These are phyloP conservation scores for Coleophoma cylindrospora DNA, from an alignment of 2,329 filamentous ascomycete genomes.

Conservation along the genomic window DNA sequence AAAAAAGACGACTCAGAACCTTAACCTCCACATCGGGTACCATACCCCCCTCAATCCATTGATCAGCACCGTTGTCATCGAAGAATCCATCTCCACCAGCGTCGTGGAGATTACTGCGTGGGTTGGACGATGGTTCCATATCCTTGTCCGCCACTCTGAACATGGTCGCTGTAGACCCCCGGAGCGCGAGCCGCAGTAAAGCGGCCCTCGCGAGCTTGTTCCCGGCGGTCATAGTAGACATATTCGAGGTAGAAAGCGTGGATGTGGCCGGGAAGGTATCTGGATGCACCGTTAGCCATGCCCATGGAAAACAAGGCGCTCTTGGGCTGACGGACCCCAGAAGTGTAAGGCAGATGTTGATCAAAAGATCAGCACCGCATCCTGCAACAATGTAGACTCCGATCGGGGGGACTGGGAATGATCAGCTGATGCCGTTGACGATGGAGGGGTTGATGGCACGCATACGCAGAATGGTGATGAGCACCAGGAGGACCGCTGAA, in stretches of 20 bases:
- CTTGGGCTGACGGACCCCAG: constrained; percentile 28
- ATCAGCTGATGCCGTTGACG: constrained; percentile 2
- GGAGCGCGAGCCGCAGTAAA: constrained; percentile 51
- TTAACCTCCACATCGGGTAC: too few relatives aligned
- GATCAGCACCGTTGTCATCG: too few relatives aligned
- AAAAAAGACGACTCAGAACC: too few relatives aligned
- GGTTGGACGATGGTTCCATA: constrained; percentile 40
- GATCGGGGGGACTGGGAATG: constrained; percentile 29
- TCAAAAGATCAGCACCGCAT: constrained; percentile 34
- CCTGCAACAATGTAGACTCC: constrained; percentile 34
- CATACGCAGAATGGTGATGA: constrained; percentile 41
- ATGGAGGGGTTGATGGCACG: constrained; percentile 1
- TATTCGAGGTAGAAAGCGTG: constrained; percentile 51
- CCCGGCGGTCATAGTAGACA: constrained; percentile 72
- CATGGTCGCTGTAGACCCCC: constrained; percentile 65
- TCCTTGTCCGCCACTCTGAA: constrained; percentile 68
- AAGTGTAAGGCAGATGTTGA: constrained; percentile 34
- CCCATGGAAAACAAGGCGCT: not conserved
- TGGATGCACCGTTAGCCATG: constrained; percentile 36
- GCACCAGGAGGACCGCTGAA: constrained; percentile 35
- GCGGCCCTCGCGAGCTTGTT: constrained; percentile 54
- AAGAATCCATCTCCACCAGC: too few relatives aligned
- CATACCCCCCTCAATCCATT: too few relatives aligned
- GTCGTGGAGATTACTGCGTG: not conserved
- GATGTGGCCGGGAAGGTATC: constrained; percentile 27